A percentile compares a stretch with the other conserved stretches of the same genome.
Evolutionary conservation across 129 eudicot species (phyloP).

Genomic region (Artemisia annua): DNA sequence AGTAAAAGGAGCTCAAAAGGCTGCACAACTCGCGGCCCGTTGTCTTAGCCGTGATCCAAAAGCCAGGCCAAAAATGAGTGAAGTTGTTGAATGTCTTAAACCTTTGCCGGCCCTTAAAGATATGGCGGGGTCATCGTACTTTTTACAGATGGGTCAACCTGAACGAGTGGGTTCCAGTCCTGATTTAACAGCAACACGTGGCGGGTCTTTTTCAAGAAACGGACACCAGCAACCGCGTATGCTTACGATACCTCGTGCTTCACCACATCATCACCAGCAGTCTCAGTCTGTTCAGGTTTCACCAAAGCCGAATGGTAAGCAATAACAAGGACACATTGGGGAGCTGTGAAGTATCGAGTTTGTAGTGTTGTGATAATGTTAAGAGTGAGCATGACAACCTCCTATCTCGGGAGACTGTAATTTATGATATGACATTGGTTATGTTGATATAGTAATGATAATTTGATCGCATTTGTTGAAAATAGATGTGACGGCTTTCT

Average conservation of each 20-base stretch:
- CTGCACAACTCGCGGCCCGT: conserved; percentile 61
- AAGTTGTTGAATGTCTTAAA: conserved; percentile 52
- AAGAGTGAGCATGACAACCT: conserved; percentile 22
- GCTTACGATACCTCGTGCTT: conserved; percentile 81
- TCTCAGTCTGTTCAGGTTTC: conserved; percentile 44
- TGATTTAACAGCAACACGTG: conserved; percentile 46
- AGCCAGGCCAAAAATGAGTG: conserved; percentile 60
- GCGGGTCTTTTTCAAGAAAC: conserved; percentile 51
- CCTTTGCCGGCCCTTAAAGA: conserved; percentile 62
- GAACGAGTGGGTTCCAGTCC: conserved; percentile 52
- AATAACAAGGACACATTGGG: conserved; percentile 25
- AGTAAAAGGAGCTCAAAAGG: conserved; percentile 60
- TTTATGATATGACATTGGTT: conserved; percentile 26
- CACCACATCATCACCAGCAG: conserved; percentile 63
- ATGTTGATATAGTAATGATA: conserved; percentile 30
- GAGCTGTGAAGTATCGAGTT: not conserved
- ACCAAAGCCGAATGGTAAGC: conserved; percentile 70
- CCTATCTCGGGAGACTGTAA: conserved; percentile 29
- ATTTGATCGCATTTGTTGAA: conserved; percentile 19
- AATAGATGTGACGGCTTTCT: conserved; percentile 4
- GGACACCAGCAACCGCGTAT: conserved; percentile 72
- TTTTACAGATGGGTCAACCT: conserved; percentile 42
- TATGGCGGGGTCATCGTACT: conserved; percentile 64
- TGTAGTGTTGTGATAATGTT: conserved; percentile 25
- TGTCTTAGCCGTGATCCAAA: conserved; percentile 68